Base-by-base conservation (phyloP, 2,329 filamentous ascomycete species). In the Leptographium lundbergii region DNA sequence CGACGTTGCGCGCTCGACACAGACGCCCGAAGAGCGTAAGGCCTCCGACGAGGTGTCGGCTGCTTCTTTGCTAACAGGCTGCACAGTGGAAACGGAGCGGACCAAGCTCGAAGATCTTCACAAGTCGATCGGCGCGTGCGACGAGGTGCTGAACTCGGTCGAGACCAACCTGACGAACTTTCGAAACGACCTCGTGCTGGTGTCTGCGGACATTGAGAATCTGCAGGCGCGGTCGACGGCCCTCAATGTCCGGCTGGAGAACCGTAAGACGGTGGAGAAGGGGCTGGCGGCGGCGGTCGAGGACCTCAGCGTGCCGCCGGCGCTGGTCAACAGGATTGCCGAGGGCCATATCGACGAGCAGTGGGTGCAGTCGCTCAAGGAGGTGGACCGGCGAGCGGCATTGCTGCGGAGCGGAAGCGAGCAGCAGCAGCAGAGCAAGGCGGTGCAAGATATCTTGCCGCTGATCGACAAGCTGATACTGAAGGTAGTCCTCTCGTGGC, bases 151-250 rank as follows among this genome's bases (percentile, higher is more conserved):
- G 53, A 88, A 86, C 71, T 96, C 91, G 0, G 94, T 99, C 58
- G 92, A 99, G 74, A 85, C 83, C 36, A 97, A 96, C 69, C 78
- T 99, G 57, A 88, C 88, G 45, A 92, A 86, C 70, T 99, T 99
- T 69, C 91, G 95, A 69, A 88, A 91, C 61, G 95, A 99, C 71
- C 81, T 99, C 13, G 92, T 90, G 10, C 82, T 85, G 17, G 94
- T 99, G 14, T 96, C 94, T 1, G 87, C 91, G 7, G 94, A 99
- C 69, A 99, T 99, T 57, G 94, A 99, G 72, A 91, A 86, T 2
- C 75, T 99, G 48, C 94, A 99, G 73, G 85, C 87, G 57, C 84
- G 94, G 54, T 99, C 94, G 0, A 81, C 86, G 13, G 84, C 87
- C 9, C 73, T 99, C 61, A 96, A 90, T 66, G 84, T 88, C 42